Conservation (phyloP, 371 early-diverging fungal species). For the Mortierella sp. region DNA sequence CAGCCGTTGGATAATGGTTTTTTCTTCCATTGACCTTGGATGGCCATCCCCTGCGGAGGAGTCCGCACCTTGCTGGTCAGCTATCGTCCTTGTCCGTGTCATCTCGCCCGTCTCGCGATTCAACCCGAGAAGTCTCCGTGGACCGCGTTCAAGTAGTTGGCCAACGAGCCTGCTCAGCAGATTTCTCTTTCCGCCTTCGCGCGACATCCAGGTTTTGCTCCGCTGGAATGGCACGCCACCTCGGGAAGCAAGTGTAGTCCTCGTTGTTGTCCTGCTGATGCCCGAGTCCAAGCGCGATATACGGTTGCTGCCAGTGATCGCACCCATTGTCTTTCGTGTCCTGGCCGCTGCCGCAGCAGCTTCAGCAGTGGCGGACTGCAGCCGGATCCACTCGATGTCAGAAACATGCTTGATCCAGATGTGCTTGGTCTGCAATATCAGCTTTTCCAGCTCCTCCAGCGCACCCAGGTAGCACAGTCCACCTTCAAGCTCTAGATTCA, state of each 20-base stretch:
- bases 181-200: not conserved
- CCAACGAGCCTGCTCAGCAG: conserved; percentile 2
- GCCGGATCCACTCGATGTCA: conserved; percentile 16
- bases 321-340: not conserved
- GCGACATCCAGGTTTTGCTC: conserved; percentile 7
- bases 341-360: not conserved
- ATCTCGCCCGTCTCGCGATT: not conserved
- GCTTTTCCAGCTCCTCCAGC: conserved; percentile 5
- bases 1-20: conserved; percentile 4
- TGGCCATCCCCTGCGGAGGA: not conserved
- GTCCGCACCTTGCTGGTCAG: too few species aligned
- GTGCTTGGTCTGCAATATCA: conserved; percentile 13
- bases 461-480: conserved; percentile 17
- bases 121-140: not conserved
- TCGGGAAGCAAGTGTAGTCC: conserved; percentile 1
- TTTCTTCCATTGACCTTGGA: not conserved
- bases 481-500: conserved; percentile 20
- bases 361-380: not conserved
- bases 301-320: not conserved
- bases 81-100: not conserved
- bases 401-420: conserved; percentile 21
- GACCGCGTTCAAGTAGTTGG: conserved; percentile 3
- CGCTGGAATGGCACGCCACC: not conserved
- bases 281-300: not conserved
- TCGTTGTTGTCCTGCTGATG: conserved; percentile 10